Conservation (phyloP, 1,284 basidiomycete species). For the Uromyces viciae-fabae region DNA sequence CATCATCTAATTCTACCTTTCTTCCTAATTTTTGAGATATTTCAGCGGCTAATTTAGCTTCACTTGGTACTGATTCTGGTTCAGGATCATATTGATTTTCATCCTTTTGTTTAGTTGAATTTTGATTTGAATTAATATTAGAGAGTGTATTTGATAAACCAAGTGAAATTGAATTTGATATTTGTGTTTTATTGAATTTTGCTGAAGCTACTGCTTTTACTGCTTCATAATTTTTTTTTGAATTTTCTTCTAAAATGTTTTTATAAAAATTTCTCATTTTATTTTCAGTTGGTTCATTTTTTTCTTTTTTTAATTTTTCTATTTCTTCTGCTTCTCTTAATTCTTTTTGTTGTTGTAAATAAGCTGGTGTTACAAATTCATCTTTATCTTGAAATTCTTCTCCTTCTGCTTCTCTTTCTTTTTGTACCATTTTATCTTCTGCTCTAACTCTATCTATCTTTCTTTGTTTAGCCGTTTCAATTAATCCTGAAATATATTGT, state of each 20-base stretch:
- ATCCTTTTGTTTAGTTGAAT: too few species aligned
- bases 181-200: not conserved
- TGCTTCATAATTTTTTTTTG: constrained; percentile 49
- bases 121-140: not conserved
- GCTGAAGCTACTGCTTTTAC: constrained; percentile 46
- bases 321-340: constrained; percentile 84
- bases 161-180: constrained; percentile 8
- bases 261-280: constrained; percentile 51
- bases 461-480: constrained; percentile 78
- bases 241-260: constrained; percentile 49
- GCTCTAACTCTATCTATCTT: constrained; percentile 86
- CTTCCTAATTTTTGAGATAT: constrained; percentile 70
- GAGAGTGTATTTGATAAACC: constrained; percentile 27
- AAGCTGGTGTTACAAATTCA: constrained; percentile 92
- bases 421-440: constrained; percentile 95
- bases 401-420: constrained; percentile 86
- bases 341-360: constrained; percentile 93
- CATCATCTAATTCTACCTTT: constrained; percentile 92
- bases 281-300: constrained; percentile 55
- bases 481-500: constrained; percentile 81
- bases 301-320: constrained; percentile 75
- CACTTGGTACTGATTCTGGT: constrained; percentile 64
- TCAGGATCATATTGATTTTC: constrained; percentile 59
- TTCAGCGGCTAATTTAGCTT: constrained; percentile 65
- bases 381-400: constrained; percentile 94